Conservation (phyloP, 176 grass and related monocot species). For the Carex cristatella region DNA sequence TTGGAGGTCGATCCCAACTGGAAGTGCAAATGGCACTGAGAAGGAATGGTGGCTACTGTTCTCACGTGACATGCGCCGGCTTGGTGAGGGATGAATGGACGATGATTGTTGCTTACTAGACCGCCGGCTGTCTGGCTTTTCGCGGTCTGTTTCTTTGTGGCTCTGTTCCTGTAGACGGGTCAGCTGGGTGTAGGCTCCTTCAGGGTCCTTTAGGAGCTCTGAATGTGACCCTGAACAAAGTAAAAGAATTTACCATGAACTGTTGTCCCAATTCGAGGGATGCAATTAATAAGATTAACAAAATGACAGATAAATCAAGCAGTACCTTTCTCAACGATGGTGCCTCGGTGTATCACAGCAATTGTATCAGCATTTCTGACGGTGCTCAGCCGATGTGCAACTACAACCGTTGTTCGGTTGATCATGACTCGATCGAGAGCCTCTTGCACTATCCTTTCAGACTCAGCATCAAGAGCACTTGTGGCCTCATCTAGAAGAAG, state of each 20-base stretch:
- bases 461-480: conserved; percentile 78
- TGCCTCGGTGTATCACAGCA: conserved; percentile 70
- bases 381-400: conserved; percentile 82
- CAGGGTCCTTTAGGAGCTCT: conserved; percentile 61
- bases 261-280: background rate
- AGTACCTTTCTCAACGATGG: conserved; percentile 78
- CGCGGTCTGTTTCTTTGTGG: conserved; percentile 37
- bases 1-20: conserved; percentile 47
- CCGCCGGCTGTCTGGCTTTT: conserved; percentile 32
- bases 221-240: conserved; percentile 54
- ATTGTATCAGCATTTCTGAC: conserved; percentile 79
- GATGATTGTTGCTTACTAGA: conserved; percentile 47
- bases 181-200: conserved; percentile 80
- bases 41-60: conserved; percentile 73
- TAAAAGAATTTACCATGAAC: conserved; percentile 12
- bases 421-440: conserved; percentile 80
- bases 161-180: conserved; percentile 75
- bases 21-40: conserved; percentile 52
- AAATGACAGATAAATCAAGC: conserved; percentile 1
- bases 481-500: conserved; percentile 89
- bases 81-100: conserved; percentile 45
- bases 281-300: background rate
- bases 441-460: conserved; percentile 78
- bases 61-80: conserved; percentile 48
- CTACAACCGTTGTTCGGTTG: conserved; percentile 76